Conservation (phyloP, 2,329 filamentous ascomycete species). For the Madurella mycetomatis region DNA sequence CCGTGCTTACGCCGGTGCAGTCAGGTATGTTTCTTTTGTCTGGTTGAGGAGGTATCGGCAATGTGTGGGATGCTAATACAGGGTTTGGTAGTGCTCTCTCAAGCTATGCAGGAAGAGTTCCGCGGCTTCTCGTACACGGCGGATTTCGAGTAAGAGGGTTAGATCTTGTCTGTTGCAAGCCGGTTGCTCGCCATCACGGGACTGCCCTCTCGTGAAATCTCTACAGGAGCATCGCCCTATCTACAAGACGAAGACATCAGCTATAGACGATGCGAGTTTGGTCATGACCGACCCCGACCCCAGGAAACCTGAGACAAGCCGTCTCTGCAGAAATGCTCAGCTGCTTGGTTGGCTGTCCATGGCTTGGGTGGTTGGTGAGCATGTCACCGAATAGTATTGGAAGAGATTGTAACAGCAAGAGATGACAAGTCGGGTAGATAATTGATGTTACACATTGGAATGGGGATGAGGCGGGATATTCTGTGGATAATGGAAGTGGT, state of each 20-base stretch:
- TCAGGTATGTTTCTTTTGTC: slow-evolving; percentile 65
- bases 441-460: background rate
- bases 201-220: background rate
- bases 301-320: too few species aligned
- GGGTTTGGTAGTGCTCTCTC: slow-evolving; percentile 69
- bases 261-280: too few species aligned
- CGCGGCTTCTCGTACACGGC: slow-evolving; percentile 96
- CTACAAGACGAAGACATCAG: too few species aligned
- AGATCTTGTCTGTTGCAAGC: background rate
- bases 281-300: too few species aligned
- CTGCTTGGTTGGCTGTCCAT: too few species aligned
- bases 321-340: too few species aligned
- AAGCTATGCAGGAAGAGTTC: slow-evolving; percentile 99
- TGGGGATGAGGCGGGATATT: background rate
- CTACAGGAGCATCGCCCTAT: too few species aligned
- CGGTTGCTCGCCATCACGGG: too few species aligned
- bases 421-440: background rate
- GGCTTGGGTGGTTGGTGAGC: too few species aligned
- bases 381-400: background rate
- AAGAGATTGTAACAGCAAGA: background rate
- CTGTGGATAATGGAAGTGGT: background rate
- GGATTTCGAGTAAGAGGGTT: slow-evolving; percentile 64
- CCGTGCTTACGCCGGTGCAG: slow-evolving; percentile 93
- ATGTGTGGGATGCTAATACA: slow-evolving; percentile 2
- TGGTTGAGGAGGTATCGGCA: background rate